These are phyloP conservation scores for Prunus mira DNA, from an alignment of 306 rosid genomes.

Conservation along the genomic window DNA sequence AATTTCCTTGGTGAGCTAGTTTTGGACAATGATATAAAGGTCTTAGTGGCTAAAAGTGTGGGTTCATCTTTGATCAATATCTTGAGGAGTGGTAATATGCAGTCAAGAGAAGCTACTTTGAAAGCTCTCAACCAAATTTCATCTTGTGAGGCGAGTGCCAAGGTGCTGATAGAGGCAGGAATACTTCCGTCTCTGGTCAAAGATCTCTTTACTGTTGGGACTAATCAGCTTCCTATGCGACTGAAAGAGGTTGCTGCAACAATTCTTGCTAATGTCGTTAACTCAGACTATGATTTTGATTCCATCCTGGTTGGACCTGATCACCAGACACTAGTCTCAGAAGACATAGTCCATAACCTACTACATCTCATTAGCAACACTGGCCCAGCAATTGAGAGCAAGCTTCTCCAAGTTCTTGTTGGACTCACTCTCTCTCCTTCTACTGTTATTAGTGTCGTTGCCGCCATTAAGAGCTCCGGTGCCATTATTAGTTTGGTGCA, in stretches of 20 bases:
- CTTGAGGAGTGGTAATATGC: constrained; percentile 74
- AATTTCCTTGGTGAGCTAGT: constrained; percentile 86
- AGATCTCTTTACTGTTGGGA: constrained; percentile 88
- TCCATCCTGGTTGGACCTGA: constrained; percentile 75
- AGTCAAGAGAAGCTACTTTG: constrained; percentile 87
- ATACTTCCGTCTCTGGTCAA: constrained; percentile 91
- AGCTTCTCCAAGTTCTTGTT: constrained; percentile 96
- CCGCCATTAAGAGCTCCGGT: constrained; percentile 96
- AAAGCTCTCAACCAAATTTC: constrained; percentile 94
- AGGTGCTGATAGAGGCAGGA: constrained; percentile 85
- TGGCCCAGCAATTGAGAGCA: constrained; percentile 94
- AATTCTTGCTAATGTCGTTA: constrained; percentile 87
- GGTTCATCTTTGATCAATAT: constrained; percentile 82
- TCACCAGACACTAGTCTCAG: constrained; percentile 91
- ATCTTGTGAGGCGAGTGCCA: constrained; percentile 84
- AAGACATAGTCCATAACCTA: constrained; percentile 79
- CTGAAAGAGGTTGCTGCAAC: constrained; percentile 92
- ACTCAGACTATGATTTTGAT: constrained; percentile 76
- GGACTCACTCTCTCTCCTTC: constrained; percentile 79
- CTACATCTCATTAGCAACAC: constrained; percentile 97
- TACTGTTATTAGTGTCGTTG: constrained; percentile 61
- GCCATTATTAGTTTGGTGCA: constrained; percentile 94
- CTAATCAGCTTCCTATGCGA: constrained; percentile 77
- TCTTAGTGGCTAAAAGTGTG: constrained; percentile 70
- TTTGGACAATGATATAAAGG: constrained; percentile 79